phyloP scores from a whole-genome alignment of 108 stramenopile genomes.

The Pseudonitzschia multiseries region DNA sequence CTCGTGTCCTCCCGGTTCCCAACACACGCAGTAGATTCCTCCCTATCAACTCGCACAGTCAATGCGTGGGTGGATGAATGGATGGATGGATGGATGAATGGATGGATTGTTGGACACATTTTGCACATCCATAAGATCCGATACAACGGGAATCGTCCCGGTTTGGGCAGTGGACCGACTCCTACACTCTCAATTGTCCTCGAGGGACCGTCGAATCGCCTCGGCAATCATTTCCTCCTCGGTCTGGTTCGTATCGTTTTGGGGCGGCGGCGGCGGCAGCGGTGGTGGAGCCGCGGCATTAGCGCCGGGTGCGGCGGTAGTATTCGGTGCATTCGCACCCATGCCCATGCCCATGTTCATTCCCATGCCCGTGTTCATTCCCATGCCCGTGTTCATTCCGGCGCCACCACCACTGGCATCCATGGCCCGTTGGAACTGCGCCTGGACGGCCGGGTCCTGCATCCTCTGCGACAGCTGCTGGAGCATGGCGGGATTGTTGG shows the following conservation, averaged over 20 bases:
- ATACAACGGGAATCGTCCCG: too few relatives aligned
- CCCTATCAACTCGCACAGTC: too few relatives aligned
- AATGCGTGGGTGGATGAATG: too few relatives aligned
- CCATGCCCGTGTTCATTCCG: constrained; percentile 12
- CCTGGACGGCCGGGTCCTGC: constrained; percentile 50
- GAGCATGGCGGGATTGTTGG: constrained; percentile 72
- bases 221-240: constrained; percentile 93
- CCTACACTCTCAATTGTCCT: constrained; percentile 52
- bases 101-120: too few relatives aligned
- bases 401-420: constrained; percentile 1
- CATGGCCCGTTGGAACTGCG: constrained; percentile 52
- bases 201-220: constrained; percentile 83
- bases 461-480: constrained; percentile 62
- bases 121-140: too few relatives aligned
- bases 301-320: background rate
- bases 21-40: too few relatives aligned
- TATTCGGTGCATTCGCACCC: constrained; percentile 15
- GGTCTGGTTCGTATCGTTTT: constrained; percentile 62
- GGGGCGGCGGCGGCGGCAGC: background rate
- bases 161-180: too few relatives aligned
- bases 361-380: background rate
- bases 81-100: too few relatives aligned
- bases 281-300: constrained; percentile 9
- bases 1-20: too few relatives aligned
- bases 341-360: constrained; percentile 18